Evolutionary conservation across 768 basidiomycete species (phyloP).

Genomic region (Hypholoma fasciculare): DNA sequence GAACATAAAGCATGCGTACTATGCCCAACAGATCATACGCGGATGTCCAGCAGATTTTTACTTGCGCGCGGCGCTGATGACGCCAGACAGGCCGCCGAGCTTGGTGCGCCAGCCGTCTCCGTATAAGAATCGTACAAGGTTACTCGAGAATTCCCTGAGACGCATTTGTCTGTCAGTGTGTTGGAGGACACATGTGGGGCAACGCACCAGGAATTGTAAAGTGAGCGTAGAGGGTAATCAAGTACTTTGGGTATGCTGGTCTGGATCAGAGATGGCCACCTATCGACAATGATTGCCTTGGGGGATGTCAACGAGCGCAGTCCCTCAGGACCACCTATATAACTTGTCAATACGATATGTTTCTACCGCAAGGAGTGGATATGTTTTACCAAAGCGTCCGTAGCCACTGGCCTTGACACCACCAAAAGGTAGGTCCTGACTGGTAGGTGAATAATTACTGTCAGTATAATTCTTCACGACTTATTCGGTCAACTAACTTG

Average conservation of each 20-base stretch:
- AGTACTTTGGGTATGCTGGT: slow-evolving; percentile 85
- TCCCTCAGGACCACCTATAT: slow-evolving; percentile 89
- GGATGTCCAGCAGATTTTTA: slow-evolving; percentile 1
- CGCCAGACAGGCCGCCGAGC: slow-evolving; percentile 40
- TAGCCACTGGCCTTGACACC: slow-evolving; percentile 91
- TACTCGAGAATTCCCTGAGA: slow-evolving; percentile 50
- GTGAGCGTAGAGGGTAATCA: slow-evolving; percentile 82
- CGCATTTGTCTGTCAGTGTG: background rate
- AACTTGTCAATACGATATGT: slow-evolving; percentile 10
- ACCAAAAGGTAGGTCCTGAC: slow-evolving; percentile 94
- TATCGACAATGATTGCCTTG: slow-evolving; percentile 86
- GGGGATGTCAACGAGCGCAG: slow-evolving; percentile 84
- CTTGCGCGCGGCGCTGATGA: slow-evolving; percentile 33
- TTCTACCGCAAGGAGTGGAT: background rate
- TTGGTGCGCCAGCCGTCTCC: slow-evolving; percentile 51
- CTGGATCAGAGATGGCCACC: slow-evolving; percentile 80
- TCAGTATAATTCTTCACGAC: slow-evolving; percentile 12
- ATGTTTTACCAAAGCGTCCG: slow-evolving; percentile 79
- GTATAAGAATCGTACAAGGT: slow-evolving; percentile 52
- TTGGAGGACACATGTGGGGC: background rate
- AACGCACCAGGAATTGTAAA: slow-evolving; percentile 73
- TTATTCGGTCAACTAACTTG: slow-evolving; percentile 49
- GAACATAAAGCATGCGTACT: background rate
- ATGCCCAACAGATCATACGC: background rate
- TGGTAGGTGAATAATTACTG: slow-evolving; percentile 16